Percentiles rank a stretch among this genome's conserved stretches.
Conservation (phyloP, 192 early-diverging fungal species). For the Podila epicladia region DNA sequence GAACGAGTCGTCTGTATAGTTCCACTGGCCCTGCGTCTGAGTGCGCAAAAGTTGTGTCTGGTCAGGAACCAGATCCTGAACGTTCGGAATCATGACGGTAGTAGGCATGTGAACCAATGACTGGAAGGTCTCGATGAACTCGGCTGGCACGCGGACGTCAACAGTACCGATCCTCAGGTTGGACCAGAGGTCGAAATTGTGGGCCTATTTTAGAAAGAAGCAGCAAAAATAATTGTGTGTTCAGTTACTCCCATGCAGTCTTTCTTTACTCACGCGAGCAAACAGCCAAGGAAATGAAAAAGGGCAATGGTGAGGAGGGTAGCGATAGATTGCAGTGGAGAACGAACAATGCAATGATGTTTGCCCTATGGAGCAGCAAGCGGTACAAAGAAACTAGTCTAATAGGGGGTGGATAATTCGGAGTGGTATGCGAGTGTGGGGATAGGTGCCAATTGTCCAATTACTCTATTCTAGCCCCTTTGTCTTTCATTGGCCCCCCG, state of each 20-base stretch:
- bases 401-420: too few relatives aligned
- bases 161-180: constrained; percentile 46
- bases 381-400: too few relatives aligned
- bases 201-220: constrained; percentile 12
- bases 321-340: too few relatives aligned
- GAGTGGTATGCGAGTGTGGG: background rate
- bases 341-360: too few relatives aligned
- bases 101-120: constrained; percentile 17
- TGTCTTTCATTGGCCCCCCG: background rate
- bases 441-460: too few relatives aligned
- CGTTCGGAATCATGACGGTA: constrained; percentile 36
- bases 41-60: constrained; percentile 9
- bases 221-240: background rate
- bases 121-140: constrained; percentile 22
- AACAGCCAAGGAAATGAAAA: background rate
- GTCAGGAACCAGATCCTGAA: constrained; percentile 39
- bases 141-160: constrained; percentile 42
- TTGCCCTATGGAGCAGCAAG: too few relatives aligned
- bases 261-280: background rate
- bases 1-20: constrained; percentile 47
- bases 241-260: background rate
- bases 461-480: too few relatives aligned
- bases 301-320: background rate
- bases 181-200: constrained; percentile 50
- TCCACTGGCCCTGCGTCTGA: background rate